phyloP scores from a whole-genome alignment of 768 basidiomycete genomes.

The Psilocybe cyanescens region DNA sequence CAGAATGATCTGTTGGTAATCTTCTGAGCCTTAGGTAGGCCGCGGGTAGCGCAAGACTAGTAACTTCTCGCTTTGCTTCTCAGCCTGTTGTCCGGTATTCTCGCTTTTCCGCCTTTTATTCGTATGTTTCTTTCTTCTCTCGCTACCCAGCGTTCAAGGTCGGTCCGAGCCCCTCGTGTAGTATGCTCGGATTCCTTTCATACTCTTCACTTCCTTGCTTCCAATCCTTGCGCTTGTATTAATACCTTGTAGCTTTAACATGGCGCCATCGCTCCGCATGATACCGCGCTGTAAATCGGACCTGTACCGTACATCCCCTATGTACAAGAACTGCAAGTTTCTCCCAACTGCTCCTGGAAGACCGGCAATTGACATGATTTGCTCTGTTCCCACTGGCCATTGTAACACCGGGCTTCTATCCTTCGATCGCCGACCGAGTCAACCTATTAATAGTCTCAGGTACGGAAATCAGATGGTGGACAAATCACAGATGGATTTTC shows the following conservation, averaged over 20 bases:
- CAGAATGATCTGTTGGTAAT: background rate
- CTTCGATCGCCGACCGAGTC: background rate
- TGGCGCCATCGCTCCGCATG: background rate
- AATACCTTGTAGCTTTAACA: background rate
- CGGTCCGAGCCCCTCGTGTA: slow-evolving; percentile 1
- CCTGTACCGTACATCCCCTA: background rate
- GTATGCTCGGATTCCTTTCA: background rate
- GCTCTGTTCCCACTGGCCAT: no score
- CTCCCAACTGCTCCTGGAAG: background rate
- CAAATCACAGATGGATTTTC: background rate
- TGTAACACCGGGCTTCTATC: background rate
- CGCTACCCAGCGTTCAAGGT: background rate
- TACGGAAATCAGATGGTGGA: background rate
- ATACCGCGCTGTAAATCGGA: background rate
- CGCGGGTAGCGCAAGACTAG: background rate
- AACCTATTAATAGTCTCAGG: background rate
- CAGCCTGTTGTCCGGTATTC: background rate
- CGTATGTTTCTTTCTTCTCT: background rate
- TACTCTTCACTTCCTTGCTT: background rate
- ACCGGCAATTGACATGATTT: no score
- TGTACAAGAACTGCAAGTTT: background rate
- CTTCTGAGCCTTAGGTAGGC: background rate
- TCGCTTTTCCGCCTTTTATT: background rate
- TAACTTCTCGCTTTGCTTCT: background rate
- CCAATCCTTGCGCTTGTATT: background rate